Evolutionary conservation across 192 early-diverging fungal species (phyloP).

Genomic region (Coemansia sp.): DNA sequence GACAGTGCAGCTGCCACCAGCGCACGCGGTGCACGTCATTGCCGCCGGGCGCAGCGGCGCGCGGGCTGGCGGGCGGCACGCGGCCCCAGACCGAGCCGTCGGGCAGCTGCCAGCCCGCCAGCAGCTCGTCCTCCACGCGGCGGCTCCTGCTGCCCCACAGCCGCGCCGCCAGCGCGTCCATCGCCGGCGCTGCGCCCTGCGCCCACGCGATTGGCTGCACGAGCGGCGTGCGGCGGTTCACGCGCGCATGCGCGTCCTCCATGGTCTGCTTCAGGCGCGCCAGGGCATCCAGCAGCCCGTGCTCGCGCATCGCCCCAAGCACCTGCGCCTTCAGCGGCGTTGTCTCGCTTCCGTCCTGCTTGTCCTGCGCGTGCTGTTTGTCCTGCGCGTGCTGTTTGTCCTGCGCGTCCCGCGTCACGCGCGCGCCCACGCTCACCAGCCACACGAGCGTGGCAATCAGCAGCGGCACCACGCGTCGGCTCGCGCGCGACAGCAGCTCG

Average conservation of each 20-base stretch:
- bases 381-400: too few species aligned
- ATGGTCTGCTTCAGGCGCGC: slow-evolving; percentile 8
- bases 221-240: slow-evolving; percentile 6
- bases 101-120: slow-evolving; percentile 45
- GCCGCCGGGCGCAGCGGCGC: not conserved
- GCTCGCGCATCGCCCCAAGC: slow-evolving; percentile 16
- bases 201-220: slow-evolving; percentile 7
- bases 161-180: slow-evolving; percentile 6
- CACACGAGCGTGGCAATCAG: slow-evolving; percentile 18
- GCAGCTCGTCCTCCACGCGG: slow-evolving; percentile 15
- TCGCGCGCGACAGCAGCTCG: slow-evolving; percentile 9
- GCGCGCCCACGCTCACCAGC: slow-evolving; percentile 18
- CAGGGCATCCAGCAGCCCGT: slow-evolving; percentile 9
- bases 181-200: not conserved
- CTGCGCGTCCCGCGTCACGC: slow-evolving; percentile 24
- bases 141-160: slow-evolving; percentile 28
- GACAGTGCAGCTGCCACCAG: slow-evolving; percentile 28
- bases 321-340: slow-evolving; percentile 15
- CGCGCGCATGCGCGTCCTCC: slow-evolving; percentile 7
- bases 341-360: not conserved
- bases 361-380: too few species aligned
- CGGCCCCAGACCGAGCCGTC: slow-evolving; percentile 43
- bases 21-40: slow-evolving; percentile 3
- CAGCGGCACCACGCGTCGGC: slow-evolving; percentile 11
- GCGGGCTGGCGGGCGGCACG: not conserved